Conservation (phyloP, 1,284 basidiomycete genomes). For the Inonotus hispidus region DNA sequence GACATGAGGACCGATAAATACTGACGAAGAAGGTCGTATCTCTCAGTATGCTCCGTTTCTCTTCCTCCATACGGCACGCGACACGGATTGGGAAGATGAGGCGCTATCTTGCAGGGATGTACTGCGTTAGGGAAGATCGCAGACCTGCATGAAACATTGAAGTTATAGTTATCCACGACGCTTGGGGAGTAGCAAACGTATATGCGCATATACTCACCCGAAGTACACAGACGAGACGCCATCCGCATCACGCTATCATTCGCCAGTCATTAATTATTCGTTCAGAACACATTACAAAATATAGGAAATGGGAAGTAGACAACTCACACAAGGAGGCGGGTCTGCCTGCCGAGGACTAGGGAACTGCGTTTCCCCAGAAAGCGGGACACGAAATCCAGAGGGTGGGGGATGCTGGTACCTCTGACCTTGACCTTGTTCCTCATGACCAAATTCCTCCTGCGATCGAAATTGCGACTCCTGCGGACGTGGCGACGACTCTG, state of each 20-base stretch:
- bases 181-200: no score
- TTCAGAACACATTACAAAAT: background rate
- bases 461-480: background rate
- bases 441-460: background rate
- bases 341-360: constrained; percentile 39
- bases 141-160: background rate
- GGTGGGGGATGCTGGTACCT: constrained; percentile 32
- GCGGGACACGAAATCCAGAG: constrained; percentile 58
- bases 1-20: background rate
- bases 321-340: constrained; percentile 36
- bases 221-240: constrained; percentile 55
- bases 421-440: background rate
- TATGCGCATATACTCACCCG: constrained; percentile 47
- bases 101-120: constrained; percentile 75
- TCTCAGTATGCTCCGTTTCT: constrained; percentile 53
- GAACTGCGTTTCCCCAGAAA: constrained; percentile 42
- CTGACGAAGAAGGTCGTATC: constrained; percentile 34
- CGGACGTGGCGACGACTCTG: background rate
- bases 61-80: constrained; percentile 58
- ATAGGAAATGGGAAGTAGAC: background rate
- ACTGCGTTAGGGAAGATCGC: constrained; percentile 52
- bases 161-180: no score
- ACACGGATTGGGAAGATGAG: constrained; percentile 42
- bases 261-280: background rate
- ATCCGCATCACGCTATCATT: constrained; percentile 38